phyloP scores from a whole-genome alignment of 148 eudicot species.

The Cornus controversa region DNA sequence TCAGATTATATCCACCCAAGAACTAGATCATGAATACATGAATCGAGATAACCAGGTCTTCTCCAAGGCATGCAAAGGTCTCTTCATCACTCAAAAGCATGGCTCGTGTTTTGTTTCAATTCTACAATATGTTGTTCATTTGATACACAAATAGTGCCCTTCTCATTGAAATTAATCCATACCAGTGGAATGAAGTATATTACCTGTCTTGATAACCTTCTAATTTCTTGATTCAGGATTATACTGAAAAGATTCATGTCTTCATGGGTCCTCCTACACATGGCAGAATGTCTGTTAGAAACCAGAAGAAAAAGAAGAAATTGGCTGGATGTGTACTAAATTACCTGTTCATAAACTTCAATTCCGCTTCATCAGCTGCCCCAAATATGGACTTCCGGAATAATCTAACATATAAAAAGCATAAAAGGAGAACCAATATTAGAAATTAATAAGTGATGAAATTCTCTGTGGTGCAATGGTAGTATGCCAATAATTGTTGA shows the following conservation, averaged over 20 bases:
- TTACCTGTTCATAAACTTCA: conserved; percentile 89
- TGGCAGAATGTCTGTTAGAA: background rate
- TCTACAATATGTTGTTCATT: no score
- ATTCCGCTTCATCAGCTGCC: conserved; percentile 86
- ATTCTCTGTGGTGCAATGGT: background rate
- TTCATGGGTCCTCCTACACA: conserved; percentile 81
- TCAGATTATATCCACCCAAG: no score
- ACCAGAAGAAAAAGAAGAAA: background rate
- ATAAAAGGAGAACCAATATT: background rate
- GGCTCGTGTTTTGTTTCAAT: no score
- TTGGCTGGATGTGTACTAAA: background rate
- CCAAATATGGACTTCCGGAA: conserved; percentile 86
- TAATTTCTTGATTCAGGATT: conserved; percentile 86
- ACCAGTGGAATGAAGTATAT: background rate
- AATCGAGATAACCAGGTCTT: background rate
- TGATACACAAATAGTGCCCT: no score
- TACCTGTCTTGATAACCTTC: conserved; percentile 82
- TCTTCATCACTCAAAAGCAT: background rate
- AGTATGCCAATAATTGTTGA: background rate
- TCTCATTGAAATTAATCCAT: no score
- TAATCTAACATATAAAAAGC: conserved; percentile 33
- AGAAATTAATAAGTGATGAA: background rate
- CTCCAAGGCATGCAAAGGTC: background rate
- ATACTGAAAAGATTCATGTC: conserved; percentile 78
- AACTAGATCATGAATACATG: background rate